Conservation (phyloP, 108 stramenopile species). For the Pinguiococcus pyrenoidosus region DNA sequence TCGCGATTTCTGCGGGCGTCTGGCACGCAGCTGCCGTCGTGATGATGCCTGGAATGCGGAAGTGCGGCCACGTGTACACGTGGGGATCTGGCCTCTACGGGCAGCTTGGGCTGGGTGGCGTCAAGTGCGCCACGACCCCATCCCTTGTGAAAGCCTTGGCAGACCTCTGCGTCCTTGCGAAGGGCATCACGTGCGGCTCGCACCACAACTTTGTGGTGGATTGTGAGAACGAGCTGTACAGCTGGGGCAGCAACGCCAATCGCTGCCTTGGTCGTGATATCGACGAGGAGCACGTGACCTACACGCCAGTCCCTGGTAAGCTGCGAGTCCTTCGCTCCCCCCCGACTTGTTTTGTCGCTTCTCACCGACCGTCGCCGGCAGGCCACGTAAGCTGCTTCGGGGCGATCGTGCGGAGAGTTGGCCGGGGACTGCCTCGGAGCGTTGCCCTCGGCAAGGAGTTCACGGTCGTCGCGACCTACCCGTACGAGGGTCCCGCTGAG, state of each 20-base stretch:
- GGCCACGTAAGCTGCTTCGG: constrained; percentile 57
- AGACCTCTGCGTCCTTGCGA: constrained; percentile 24
- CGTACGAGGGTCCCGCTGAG: constrained; percentile 51
- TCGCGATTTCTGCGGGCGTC: constrained; percentile 37
- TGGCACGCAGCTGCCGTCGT: constrained; percentile 58
- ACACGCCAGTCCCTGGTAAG: constrained; percentile 45
- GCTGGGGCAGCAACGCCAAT: constrained; percentile 51
- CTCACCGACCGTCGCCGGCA: no score
- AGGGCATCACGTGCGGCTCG: constrained; percentile 38
- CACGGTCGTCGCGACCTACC: constrained; percentile 51
- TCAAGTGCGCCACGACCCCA: constrained; percentile 28
- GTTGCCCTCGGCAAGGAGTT: constrained; percentile 55
- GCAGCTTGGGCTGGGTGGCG: constrained; percentile 45
- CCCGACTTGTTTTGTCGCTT: no score
- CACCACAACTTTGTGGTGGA: constrained; percentile 52
- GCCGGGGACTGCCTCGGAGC: constrained; percentile 40
- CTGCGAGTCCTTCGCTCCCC: no score
- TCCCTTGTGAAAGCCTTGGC: constrained; percentile 33
- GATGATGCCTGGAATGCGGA: constrained; percentile 35
- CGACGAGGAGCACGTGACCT: constrained; percentile 24
- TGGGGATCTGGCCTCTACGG: constrained; percentile 58
- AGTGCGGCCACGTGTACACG: constrained; percentile 46
- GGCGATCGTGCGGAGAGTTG: constrained; percentile 52
- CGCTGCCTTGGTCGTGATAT: constrained; percentile 34
- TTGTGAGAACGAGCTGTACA: constrained; percentile 51